Conservation (phyloP, 768 basidiomycete genomes). For the Amyloporia xantha region DNA sequence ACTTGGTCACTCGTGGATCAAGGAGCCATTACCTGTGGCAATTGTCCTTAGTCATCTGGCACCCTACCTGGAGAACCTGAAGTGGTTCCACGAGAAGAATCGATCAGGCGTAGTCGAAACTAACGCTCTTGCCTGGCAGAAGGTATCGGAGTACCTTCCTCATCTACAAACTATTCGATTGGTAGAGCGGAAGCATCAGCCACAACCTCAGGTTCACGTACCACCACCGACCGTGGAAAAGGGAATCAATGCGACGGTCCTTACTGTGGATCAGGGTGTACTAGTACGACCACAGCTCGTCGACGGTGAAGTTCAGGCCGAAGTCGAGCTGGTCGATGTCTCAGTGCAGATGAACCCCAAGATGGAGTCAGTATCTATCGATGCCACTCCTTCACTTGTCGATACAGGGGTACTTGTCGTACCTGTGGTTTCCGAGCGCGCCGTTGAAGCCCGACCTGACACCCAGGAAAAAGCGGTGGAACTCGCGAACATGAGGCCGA, state of each 20-base stretch:
- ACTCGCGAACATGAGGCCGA: slow-evolving; percentile 8
- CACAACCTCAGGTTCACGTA: slow-evolving; percentile 18
- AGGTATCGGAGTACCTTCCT: slow-evolving; percentile 61
- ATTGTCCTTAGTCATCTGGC: slow-evolving; percentile 73
- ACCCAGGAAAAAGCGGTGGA: slow-evolving; percentile 21
- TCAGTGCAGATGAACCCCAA: slow-evolving; percentile 36
- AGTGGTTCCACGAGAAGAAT: slow-evolving; percentile 76
- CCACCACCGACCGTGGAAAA: slow-evolving; percentile 31
- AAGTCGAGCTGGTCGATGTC: slow-evolving; percentile 30
- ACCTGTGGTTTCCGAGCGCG: slow-evolving; percentile 26
- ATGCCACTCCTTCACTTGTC: slow-evolving; percentile 43
- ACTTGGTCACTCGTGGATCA: slow-evolving; percentile 68
- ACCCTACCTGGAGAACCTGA: slow-evolving; percentile 61
- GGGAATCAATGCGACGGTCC: slow-evolving; percentile 47
- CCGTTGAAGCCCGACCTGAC: slow-evolving; percentile 22
- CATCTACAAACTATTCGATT: slow-evolving; percentile 62
- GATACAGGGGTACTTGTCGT: slow-evolving; percentile 43
- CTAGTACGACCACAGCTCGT: slow-evolving; percentile 32
- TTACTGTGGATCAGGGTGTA: slow-evolving; percentile 34
- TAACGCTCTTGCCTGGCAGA: slow-evolving; percentile 65
- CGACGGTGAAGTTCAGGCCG: slow-evolving; percentile 32
- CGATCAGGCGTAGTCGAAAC: slow-evolving; percentile 63
- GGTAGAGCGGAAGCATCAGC: slow-evolving; percentile 45
- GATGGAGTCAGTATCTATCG: slow-evolving; percentile 37
- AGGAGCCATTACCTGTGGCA: slow-evolving; percentile 61